Evolutionary conservation across 2,329 filamentous ascomycete species (phyloP), one percentile per base, ranked within the genome.

Genomic region (Colletotrichum abscissum): DNA sequence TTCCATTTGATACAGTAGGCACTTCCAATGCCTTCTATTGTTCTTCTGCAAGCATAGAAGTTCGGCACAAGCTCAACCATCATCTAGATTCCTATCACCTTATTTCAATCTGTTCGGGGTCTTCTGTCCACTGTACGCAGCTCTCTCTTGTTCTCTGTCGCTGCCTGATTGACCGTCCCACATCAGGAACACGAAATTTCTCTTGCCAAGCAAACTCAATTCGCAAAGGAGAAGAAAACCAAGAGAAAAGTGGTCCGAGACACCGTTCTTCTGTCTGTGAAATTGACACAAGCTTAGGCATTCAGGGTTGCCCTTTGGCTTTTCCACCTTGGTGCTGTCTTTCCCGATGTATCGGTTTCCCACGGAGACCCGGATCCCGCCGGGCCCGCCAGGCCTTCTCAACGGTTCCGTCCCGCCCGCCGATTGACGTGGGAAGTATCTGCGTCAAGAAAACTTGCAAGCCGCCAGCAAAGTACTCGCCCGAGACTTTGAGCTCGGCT

Each of bases 121-220:
- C 33, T 12, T 12, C 33, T 35, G 9, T 4, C 33, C 33, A 35
- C 33, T 35, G 33, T 35, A 11, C 12, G 12, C 33, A 35, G 7
- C 35, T 12, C 55, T 59, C 52, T 28, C 46, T 60, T 30, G 42
- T 42, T 62, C 49, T 42, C 26, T 19, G 55, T 11, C 62, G 35
- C 28, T 57, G 58, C 55, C 9, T 55, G 28, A 42, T 68, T 67
- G 28, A 55, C 42, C 55, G 57, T 59, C 19, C 63, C 30, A 46
- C 38, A 22, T 26, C 12, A 5, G 11, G 24, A 46, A 42, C 42
- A 26, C 24, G 66, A 56, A 33, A 22, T 24, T 49, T 28, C 19
- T 52, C n/a, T 58, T 35, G 58, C 54, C 65, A 69, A 69, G 59
- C 19, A 64, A 69, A 70, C 46, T 59, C 59, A 69, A 69, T 56